Evolutionary conservation across 1,139 yeast species (phyloP), one percentile per base, ranked within the genome.

Genomic region (Lodderomyces theae): DNA sequence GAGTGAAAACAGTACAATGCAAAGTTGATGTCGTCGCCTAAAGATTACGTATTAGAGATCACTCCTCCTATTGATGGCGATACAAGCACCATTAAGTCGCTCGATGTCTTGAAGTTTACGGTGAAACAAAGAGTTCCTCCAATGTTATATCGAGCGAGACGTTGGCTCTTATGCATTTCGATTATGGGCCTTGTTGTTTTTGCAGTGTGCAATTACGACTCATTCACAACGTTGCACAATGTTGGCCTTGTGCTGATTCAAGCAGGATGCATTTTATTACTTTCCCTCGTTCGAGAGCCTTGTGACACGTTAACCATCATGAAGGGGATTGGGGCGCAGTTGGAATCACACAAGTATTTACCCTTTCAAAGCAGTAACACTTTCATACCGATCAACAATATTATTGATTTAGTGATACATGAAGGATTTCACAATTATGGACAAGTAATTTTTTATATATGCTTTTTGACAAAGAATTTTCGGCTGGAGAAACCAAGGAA

Each of bases 381-480:
- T 38, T 80, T 82, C 51, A 67, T 80, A 11, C 82, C 86, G 0
- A 60, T 71, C 31, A 75, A 70, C 35, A 64, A 64, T 35, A 70
- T 82, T 39, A 71, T 76, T 4, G 87, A 82, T 54, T 56, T 82
- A 21, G 78, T 81, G 0, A 77, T 83, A 24, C 82, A 82, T 51
- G 90, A 83, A 55, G 88, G 85, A 1, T 82, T 82, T 53, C 72
- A 69, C 46, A 79, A 80, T 6, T 74, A 79, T 48, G 77, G 76
- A 12, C 79, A 77, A 53, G 86, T 81, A 7, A 66, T 82, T 1
- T 80, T 72, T 52, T 82, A 82, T 52, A 59, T 83, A 56, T 76
- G 83, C 40, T 63, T 82, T 6, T 61, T 82, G 34, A 70, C 79
- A n/a, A 70, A 66, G 57, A 30, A 19, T n/a, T 12, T 13, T 5